Percentiles rank a stretch among this genome's conserved stretches.
Evolutionary conservation across 2,329 filamentous ascomycete genomes (phyloP).

Genomic region (Penicillium verrucosum): DNA sequence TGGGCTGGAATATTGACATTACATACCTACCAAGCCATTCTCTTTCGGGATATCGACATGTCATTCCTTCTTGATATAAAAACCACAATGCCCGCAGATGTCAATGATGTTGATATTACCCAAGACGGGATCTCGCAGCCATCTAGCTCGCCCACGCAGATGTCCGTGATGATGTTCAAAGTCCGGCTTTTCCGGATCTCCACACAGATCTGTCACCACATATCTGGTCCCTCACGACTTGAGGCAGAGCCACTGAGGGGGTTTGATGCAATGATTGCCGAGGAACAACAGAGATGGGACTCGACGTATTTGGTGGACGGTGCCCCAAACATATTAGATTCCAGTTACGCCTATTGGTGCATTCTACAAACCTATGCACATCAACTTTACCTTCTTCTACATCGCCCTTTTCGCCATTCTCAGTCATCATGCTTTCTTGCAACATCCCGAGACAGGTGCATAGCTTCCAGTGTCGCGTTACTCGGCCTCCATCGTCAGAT

Average conservation of each 20-base stretch:
- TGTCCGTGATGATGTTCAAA: constrained; percentile 33
- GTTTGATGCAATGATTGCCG: constrained; percentile 16
- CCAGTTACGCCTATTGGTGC: constrained; percentile 28
- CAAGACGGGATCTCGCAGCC: constrained; percentile 6
- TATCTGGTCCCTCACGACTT: constrained; percentile 8
- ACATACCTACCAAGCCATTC: constrained; percentile 32
- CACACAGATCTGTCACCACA: constrained; percentile 24
- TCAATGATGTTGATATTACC: constrained; percentile 25
- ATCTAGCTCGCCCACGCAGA: constrained; percentile 27
- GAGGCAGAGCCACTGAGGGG: constrained; percentile 4
- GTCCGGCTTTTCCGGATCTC: constrained; percentile 29
- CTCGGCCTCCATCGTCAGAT: constrained; percentile 24
- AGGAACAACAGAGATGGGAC: constrained; percentile 22
- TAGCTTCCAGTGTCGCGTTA: constrained; percentile 18
- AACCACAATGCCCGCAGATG: constrained; percentile 20
- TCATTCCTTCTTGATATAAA: constrained; percentile 25
- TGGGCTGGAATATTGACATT: constrained; percentile 34
- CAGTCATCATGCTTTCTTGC: constrained; percentile 1
- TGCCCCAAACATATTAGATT: constrained; percentile 16
- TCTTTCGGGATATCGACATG: constrained; percentile 23
- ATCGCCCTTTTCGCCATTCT: constrained; percentile 22
- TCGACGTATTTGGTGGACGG: constrained; percentile 14
- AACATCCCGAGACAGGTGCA: constrained; percentile 19
- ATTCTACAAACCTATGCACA: constrained; percentile 32
- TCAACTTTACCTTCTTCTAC: constrained; percentile 30